phyloP scores from a whole-genome alignment of 164 flowering plant genomes.

The Nymphaea thermarum region DNA sequence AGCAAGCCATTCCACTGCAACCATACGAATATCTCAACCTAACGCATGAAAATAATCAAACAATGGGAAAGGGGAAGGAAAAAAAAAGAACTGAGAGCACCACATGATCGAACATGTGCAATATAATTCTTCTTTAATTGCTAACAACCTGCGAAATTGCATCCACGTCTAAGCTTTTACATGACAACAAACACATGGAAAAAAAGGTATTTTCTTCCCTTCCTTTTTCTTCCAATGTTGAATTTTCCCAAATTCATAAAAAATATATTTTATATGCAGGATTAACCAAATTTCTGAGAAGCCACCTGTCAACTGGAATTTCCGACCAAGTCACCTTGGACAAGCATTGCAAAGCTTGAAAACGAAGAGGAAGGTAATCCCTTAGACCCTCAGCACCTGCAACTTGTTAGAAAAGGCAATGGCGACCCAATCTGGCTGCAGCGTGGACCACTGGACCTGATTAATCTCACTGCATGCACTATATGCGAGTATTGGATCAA shows the following conservation, averaged over 20 bases:
- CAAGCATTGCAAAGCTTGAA: background rate
- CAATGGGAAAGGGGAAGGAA: too few species aligned
- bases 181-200: background rate
- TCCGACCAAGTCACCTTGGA: background rate
- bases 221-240: background rate
- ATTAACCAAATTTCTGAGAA: background rate
- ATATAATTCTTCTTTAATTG: too few species aligned
- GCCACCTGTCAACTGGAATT: background rate
- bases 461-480: constrained; percentile 66
- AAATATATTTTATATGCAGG: background rate
- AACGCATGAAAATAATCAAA: too few species aligned
- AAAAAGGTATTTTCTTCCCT: background rate
- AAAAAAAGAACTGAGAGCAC: too few species aligned
- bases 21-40: too few species aligned
- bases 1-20: too few species aligned
- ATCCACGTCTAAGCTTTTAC: background rate
- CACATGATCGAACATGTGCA: background rate
- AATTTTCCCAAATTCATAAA: background rate
- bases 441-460: constrained; percentile 76
- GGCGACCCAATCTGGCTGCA: constrained; percentile 80
- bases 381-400: constrained; percentile 80
- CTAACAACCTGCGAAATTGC: background rate
- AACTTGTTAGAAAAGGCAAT: constrained; percentile 58
- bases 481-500: constrained; percentile 67
- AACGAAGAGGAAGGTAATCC: constrained; percentile 1